Conservation (phyloP, 163 green algal genomes). For the Smithsoniella earleae region DNA sequence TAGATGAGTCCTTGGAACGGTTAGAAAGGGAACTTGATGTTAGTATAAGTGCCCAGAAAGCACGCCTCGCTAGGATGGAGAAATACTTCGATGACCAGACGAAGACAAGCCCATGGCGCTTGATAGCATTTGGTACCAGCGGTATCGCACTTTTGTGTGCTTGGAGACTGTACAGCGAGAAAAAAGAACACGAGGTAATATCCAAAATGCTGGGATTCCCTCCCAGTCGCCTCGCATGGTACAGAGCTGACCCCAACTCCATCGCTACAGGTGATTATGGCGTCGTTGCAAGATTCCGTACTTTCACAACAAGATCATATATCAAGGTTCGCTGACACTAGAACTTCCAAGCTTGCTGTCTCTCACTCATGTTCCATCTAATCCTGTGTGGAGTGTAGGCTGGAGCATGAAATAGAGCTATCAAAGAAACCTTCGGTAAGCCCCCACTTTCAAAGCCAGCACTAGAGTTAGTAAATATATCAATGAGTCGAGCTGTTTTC, state of each 20-base stretch:
- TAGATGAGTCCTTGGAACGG: not conserved
- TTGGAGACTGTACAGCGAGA: not conserved
- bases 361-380: not conserved
- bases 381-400: slow-evolving; percentile 1
- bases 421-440: not conserved
- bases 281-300: not conserved
- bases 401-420: not conserved
- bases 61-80: not conserved
- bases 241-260: too few species aligned
- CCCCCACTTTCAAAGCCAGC: not conserved
- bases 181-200: slow-evolving; percentile 1
- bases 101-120: not conserved
- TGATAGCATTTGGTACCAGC: not conserved
- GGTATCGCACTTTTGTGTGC: slow-evolving; percentile 5
- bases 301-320: not conserved
- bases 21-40: not conserved
- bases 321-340: not conserved
- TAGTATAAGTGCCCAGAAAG: not conserved
- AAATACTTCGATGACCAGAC: not conserved
- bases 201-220: too few species aligned
- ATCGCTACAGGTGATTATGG: not conserved
- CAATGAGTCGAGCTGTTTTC: not conserved
- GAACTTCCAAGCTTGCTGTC: not conserved
- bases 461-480: not conserved
- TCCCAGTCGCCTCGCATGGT: too few species aligned